A percentile compares a stretch with the other conserved stretches of the same genome.
Conservation (phyloP, 2,329 filamentous ascomycete species). For the Alternaria panax region DNA sequence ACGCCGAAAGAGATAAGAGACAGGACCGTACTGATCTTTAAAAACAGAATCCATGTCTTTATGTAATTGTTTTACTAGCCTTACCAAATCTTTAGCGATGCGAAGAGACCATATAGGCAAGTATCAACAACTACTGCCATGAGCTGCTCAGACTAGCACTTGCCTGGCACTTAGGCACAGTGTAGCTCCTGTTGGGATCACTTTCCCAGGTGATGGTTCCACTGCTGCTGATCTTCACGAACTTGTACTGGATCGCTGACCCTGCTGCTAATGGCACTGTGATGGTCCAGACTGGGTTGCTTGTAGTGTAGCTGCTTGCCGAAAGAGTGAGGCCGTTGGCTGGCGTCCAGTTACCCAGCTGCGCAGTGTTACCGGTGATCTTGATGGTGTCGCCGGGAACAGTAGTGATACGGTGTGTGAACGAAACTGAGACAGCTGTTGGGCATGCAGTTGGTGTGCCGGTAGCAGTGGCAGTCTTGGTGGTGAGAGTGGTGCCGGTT, state of each 20-base stretch:
- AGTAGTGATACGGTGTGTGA: constrained; percentile 57
- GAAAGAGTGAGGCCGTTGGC: constrained; percentile 51
- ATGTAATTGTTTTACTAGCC: background rate
- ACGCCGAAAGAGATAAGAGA: background rate
- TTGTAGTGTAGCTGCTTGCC: constrained; percentile 53
- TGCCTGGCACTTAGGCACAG: constrained; percentile 37
- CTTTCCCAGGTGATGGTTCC: constrained; percentile 57
- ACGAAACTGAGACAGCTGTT: constrained; percentile 49
- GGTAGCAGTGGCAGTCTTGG: constrained; percentile 14
- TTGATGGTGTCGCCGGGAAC: constrained; percentile 59
- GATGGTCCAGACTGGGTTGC: constrained; percentile 58
- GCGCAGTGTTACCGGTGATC: constrained; percentile 53
- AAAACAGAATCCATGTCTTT: background rate
- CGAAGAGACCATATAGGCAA: background rate
- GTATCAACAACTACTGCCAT: constrained; percentile 21
- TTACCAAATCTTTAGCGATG: background rate
- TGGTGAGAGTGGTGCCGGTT: constrained; percentile 22
- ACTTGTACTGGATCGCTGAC: constrained; percentile 55
- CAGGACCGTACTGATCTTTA: background rate
- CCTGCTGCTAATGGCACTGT: constrained; percentile 53
- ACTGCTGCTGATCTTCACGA: constrained; percentile 55
- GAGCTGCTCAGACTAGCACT: constrained; percentile 33
- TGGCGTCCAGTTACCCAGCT: constrained; percentile 56
- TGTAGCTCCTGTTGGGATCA: constrained; percentile 53
- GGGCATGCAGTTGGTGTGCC: constrained; percentile 29